These are phyloP conservation scores for Yamadazyma aaseri DNA, from an alignment of 1,139 yeast species.

Conservation along the genomic window DNA sequence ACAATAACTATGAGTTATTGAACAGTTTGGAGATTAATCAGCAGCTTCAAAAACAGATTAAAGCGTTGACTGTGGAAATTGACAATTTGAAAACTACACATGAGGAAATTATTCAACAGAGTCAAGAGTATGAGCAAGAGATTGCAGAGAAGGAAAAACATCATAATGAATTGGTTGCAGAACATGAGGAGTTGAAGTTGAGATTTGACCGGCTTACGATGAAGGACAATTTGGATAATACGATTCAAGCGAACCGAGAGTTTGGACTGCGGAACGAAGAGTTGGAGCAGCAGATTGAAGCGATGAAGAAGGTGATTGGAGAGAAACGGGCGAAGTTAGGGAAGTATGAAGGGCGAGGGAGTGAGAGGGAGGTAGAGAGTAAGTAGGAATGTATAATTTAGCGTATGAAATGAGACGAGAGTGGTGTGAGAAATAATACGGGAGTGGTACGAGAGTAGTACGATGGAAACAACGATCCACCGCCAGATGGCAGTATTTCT, in stretches of 20 bases:
- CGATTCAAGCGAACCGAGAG: constrained; percentile 46
- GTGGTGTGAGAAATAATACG: too few relatives aligned
- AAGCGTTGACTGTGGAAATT: constrained; percentile 29
- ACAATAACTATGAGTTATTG: constrained; percentile 38
- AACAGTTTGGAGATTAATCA: constrained; percentile 40
- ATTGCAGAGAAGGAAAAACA: constrained; percentile 25
- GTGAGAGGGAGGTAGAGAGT: not conserved
- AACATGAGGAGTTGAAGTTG: constrained; percentile 23
- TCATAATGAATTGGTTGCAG: constrained; percentile 20
- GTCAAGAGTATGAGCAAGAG: constrained; percentile 27
- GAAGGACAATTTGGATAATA: constrained; percentile 46
- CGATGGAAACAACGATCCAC: too few relatives aligned
- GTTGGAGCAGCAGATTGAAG: constrained; percentile 33
- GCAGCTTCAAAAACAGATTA: constrained; percentile 30
- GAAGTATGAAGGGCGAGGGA: constrained; percentile 10
- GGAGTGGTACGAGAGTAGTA: too few relatives aligned
- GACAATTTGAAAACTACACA: constrained; percentile 36
- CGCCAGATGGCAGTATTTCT: too few relatives aligned
- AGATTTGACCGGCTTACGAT: constrained; percentile 40
- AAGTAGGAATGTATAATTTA: not conserved
- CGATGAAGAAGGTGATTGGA: constrained; percentile 19
- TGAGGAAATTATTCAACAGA: constrained; percentile 38
- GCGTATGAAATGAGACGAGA: too few relatives aligned
- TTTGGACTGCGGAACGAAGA: constrained; percentile 39
- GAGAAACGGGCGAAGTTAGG: constrained; percentile 20